Evolutionary conservation across 176 grass and related monocot genomes (phyloP).

Genomic region (Themeda triandra): DNA sequence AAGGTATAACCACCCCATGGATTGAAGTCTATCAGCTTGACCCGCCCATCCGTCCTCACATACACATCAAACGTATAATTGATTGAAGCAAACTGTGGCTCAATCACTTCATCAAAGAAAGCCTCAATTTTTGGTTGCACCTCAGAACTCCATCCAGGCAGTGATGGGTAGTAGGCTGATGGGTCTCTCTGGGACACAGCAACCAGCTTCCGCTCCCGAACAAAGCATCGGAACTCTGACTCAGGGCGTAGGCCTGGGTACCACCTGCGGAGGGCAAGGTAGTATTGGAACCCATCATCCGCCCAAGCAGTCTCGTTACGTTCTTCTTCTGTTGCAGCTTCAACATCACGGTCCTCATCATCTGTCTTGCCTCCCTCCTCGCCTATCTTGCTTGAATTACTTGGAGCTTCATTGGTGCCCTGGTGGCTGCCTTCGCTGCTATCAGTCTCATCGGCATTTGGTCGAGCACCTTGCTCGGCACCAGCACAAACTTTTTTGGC

Average conservation of each 20-base stretch:
- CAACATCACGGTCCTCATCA: background rate
- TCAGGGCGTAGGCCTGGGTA: conserved; percentile 65
- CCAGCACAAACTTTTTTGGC: background rate
- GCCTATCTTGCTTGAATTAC: background rate
- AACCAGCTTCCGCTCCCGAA: conserved; percentile 35
- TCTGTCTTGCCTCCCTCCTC: background rate
- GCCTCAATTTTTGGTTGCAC: conserved; percentile 32
- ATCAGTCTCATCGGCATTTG: background rate
- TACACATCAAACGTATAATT: conserved; percentile 84
- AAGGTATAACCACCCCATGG: conserved; percentile 81
- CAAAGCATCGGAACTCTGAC: conserved; percentile 96
- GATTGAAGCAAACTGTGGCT: conserved; percentile 47
- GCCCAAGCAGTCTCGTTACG: conserved; percentile 12
- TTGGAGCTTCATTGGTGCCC: background rate
- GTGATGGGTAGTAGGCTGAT: conserved; percentile 73
- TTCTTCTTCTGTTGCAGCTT: background rate
- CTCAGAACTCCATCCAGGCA: conserved; percentile 44
- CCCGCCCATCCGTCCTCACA: conserved; percentile 34
- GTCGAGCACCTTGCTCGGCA: background rate
- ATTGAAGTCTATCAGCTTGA: conserved; percentile 89
- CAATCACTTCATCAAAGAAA: conserved; percentile 59
- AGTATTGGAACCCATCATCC: conserved; percentile 56
- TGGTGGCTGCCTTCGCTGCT: background rate
- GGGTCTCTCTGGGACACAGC: conserved; percentile 72
- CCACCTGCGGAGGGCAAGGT: conserved; percentile 87